Percentiles rank a stretch among this genome's conserved stretches.
These are phyloP conservation scores for Arthrocladium fulminans DNA, from an alignment of 2,329 filamentous ascomycete genomes.

Conservation along the genomic window DNA sequence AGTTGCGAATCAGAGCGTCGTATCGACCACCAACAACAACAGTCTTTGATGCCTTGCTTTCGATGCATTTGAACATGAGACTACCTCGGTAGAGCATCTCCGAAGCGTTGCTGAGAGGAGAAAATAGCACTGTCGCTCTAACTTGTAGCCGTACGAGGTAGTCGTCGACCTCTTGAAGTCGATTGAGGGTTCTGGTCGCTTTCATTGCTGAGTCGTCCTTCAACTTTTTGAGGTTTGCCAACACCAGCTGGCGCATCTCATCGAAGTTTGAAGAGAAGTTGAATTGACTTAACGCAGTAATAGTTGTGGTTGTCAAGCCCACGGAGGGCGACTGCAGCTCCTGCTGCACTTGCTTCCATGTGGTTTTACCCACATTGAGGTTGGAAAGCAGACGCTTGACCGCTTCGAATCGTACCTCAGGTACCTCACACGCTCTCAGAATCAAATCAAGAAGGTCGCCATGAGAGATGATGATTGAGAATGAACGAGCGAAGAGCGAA, in stretches of 20 bases:
- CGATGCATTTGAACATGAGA: constrained; percentile 81
- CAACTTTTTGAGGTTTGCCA: constrained; percentile 28
- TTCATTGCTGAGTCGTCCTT: constrained; percentile 45
- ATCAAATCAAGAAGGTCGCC: constrained; percentile 76
- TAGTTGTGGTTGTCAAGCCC: constrained; percentile 75
- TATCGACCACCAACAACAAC: constrained; percentile 92
- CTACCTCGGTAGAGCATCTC: constrained; percentile 84
- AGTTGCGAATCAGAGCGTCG: constrained; percentile 77
- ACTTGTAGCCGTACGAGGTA: constrained; percentile 70
- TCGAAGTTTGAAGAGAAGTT: constrained; percentile 61
- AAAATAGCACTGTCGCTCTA: constrained; percentile 69
- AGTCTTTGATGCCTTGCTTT: constrained; percentile 66
- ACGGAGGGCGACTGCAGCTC: constrained; percentile 66
- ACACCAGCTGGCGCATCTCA: constrained; percentile 14
- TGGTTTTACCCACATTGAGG: constrained; percentile 70
- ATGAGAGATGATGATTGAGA: constrained; percentile 89
- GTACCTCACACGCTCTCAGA: constrained; percentile 83
- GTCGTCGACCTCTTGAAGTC: constrained; percentile 67
- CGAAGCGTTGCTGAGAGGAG: constrained; percentile 77
- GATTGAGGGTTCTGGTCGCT: constrained; percentile 54
- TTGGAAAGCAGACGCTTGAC: constrained; percentile 80
- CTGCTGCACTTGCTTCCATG: constrained; percentile 72
- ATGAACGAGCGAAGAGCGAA: constrained; percentile 57
- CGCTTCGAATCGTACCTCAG: constrained; percentile 54
- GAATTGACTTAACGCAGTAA: constrained; percentile 83